These are phyloP conservation scores for Effrenium voratum DNA, from an alignment of 73 alveolate genomes.

Conservation along the genomic window DNA sequence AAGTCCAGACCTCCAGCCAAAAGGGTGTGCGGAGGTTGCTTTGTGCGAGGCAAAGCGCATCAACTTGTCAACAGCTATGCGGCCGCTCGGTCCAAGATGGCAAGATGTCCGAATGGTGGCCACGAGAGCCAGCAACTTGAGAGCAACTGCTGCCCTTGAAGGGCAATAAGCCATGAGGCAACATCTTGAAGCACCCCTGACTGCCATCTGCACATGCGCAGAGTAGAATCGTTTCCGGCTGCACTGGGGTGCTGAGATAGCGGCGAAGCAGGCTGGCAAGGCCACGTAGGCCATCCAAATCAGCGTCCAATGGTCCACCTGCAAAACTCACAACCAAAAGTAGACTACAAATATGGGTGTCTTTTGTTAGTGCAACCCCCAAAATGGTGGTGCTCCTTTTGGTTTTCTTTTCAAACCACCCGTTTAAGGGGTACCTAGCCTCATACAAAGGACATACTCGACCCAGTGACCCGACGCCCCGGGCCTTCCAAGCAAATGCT, in stretches of 20 bases:
- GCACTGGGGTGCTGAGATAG: not conserved
- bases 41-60: too few species aligned
- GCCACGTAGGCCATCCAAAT: constrained; percentile 76
- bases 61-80: too few species aligned
- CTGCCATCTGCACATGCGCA: not conserved
- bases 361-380: not conserved
- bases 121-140: not conserved
- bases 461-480: not conserved
- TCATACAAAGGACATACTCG: not conserved
- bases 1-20: constrained; percentile 59
- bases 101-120: not conserved
- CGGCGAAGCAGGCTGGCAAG: constrained; percentile 77
- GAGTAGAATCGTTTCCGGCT: not conserved
- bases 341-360: not conserved
- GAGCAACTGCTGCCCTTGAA: not conserved
- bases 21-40: too few species aligned
- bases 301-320: constrained; percentile 91
- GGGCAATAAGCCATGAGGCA: not conserved
- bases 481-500: constrained; percentile 52
- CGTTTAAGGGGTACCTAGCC: not conserved
- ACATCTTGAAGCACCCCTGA: too few species aligned
- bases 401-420: not conserved
- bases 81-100: not conserved
- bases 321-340: not conserved
- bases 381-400: not conserved